Conservation (phyloP, 352 stramenopile species). For the Halophytophthora polymorphica region DNA sequence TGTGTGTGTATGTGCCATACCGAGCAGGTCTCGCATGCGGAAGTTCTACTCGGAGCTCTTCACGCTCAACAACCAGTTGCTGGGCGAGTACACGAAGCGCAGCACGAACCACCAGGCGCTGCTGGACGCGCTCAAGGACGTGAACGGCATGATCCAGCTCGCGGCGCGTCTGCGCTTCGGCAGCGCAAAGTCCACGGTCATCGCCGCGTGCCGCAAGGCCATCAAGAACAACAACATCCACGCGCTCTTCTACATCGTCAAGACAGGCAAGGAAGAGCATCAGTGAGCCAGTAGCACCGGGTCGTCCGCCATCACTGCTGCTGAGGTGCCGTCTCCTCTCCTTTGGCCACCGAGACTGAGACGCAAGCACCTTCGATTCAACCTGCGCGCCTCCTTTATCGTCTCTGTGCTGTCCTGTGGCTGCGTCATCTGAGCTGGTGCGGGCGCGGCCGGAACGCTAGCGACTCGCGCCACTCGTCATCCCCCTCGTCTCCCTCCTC, state of each 20-base stretch:
- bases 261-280: constrained; percentile 80
- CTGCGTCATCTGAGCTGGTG: neutral
- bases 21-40: constrained; percentile 63
- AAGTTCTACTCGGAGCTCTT: constrained; percentile 90
- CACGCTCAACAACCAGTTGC: constrained; percentile 87
- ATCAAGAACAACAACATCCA: constrained; percentile 91
- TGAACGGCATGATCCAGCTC: constrained; percentile 92
- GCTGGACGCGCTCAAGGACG: constrained; percentile 88
- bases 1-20: neutral
- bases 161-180: constrained; percentile 85
- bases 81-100: constrained; percentile 91
- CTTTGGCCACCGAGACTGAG: neutral
- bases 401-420: constrained; percentile 8
- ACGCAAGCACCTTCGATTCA: neutral
- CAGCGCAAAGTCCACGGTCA: constrained; percentile 77
- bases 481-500: constrained; percentile 28
- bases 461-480: constrained; percentile 30
- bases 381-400: constrained; percentile 2
- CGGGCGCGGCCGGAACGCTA: constrained; percentile 21
- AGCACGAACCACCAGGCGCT: constrained; percentile 90
- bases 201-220: constrained; percentile 80
- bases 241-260: constrained; percentile 84
- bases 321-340: neutral
- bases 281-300: constrained; percentile 26
- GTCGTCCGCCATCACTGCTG: neutral